Base-by-base conservation (phyloP, 148 eudicot species). In the Fagopyrum tataricum region DNA sequence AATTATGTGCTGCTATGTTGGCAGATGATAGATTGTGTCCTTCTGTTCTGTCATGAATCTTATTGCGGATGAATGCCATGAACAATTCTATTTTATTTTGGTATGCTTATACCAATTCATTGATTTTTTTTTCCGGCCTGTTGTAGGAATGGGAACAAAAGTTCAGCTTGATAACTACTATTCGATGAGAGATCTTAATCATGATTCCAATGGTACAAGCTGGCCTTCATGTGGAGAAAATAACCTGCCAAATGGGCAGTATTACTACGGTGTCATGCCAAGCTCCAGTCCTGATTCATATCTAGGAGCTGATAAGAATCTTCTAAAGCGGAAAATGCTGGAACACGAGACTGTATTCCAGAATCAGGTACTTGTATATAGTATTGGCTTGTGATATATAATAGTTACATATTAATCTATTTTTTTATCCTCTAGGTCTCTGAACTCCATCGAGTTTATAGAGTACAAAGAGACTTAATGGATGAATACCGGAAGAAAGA, bases 71-170 rank as follows among this genome's bases (percentile, higher is more conserved):
- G 51, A 47, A 47, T 7, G 10, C 14, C 4, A 14, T 47, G 4
- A 56, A 37, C 41, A 49, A 46, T 76, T 71, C 73, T 72, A 20
- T 61, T 51, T 40, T n/a, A 18, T 17, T 51, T 52, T 2, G 26
- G 24, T 2, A 12, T 48, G 17, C 24, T 11, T 42, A 10, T 61
- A 9, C 6, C 15, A 12, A 41, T 10, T 18, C 23, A 55, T 58
- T 11, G 44, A 12, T 66, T 40, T 79, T 73, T 80, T 78, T 68
- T 76, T n/a, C n/a, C 23, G 18, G 77, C 66, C 26, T 73, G 77
- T 73, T 23, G 74, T 86, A 89, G 96, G 85, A 74, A 91, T 91
- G 97, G 95, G 94, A 87, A 86, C 96, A 72, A 82, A 89, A 72
- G 84, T 90, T 69, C 86, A 93, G 73, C 69, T 83, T 44, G 83